A percentile compares a stretch with the other conserved stretches of the same genome.
Conservation (phyloP, 1,284 basidiomycete species). For the Ceratobasidium sp. region DNA sequence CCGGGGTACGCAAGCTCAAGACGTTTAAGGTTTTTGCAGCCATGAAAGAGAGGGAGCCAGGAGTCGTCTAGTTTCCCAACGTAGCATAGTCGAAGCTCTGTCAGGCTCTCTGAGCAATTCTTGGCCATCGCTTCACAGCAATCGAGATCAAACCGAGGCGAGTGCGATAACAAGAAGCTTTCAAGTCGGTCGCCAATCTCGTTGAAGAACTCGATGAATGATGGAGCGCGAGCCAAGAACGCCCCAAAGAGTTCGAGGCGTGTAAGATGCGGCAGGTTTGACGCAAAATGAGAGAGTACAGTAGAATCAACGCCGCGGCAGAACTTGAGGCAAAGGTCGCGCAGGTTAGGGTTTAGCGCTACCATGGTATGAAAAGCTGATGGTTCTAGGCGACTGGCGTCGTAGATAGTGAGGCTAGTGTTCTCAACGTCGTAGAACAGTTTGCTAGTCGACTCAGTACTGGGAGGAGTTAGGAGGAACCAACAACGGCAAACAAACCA, state of each 20-base stretch:
- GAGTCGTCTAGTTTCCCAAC: slow-evolving; percentile 78
- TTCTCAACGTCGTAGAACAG: slow-evolving; percentile 87
- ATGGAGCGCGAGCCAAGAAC: slow-evolving; percentile 82
- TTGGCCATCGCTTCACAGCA: slow-evolving; percentile 75
- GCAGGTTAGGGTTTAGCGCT: slow-evolving; percentile 84
- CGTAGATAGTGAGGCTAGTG: slow-evolving; percentile 81
- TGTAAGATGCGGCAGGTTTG: slow-evolving; percentile 73
- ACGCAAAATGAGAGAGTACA: slow-evolving; percentile 75
- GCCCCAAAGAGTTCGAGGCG: slow-evolving; percentile 88
- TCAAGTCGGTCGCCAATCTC: slow-evolving; percentile 71
- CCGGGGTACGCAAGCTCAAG: slow-evolving; percentile 74
- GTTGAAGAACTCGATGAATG: slow-evolving; percentile 84
- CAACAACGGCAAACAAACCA: slow-evolving; percentile 49
- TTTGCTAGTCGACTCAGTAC: slow-evolving; percentile 53
- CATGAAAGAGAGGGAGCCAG: slow-evolving; percentile 70
- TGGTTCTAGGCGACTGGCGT: slow-evolving; percentile 85
- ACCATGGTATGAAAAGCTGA: slow-evolving; percentile 76
- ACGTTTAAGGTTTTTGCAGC: slow-evolving; percentile 64
- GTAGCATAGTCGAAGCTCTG: slow-evolving; percentile 82
- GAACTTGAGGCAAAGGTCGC: slow-evolving; percentile 81
- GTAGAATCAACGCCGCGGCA: slow-evolving; percentile 87
- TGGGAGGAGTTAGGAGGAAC: neutral
- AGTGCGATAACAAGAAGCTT: slow-evolving; percentile 85
- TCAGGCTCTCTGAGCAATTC: slow-evolving; percentile 71
- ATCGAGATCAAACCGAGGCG: slow-evolving; percentile 86